Conservation (phyloP, 2,329 filamentous ascomycete species). For the Aspergillus ochraceoroseus region DNA sequence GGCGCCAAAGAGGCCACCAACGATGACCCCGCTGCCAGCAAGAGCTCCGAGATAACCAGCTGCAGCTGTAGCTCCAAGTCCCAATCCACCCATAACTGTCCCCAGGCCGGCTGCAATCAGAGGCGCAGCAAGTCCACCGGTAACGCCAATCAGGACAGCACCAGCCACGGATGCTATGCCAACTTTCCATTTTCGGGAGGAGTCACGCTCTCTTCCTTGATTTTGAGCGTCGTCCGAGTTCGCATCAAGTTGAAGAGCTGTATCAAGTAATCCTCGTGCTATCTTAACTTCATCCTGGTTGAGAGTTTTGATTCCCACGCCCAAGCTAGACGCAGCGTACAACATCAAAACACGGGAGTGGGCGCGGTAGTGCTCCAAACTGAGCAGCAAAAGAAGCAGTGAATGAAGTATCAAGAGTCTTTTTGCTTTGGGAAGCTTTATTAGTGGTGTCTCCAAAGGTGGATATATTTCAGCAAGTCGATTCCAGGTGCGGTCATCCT, state of each 20-base stretch:
- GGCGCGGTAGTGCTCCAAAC: conserved; percentile 70
- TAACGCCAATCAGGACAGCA: conserved; percentile 78
- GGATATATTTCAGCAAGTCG: conserved; percentile 47
- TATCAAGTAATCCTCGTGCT: conserved; percentile 66
- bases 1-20: conserved; percentile 86
- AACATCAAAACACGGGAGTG: conserved; percentile 69
- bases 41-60: conserved; percentile 75
- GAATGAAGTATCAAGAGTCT: conserved; percentile 65
- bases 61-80: conserved; percentile 67
- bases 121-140: conserved; percentile 71
- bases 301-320: conserved; percentile 61
- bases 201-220: conserved; percentile 61
- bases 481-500: conserved; percentile 26
- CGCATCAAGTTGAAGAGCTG: conserved; percentile 70
- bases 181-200: conserved; percentile 70
- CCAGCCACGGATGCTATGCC: conserved; percentile 83
- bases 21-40: conserved; percentile 70
- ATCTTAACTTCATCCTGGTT: conserved; percentile 70
- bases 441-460: conserved; percentile 57
- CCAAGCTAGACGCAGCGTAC: conserved; percentile 64
- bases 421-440: conserved; percentile 38
- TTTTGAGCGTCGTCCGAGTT: conserved; percentile 73
- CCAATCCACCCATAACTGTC: conserved; percentile 69
- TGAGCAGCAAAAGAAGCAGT: conserved; percentile 66
- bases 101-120: conserved; percentile 75